phyloP scores from a whole-genome alignment of 1,284 basidiomycete species.

The Ustilago shanxiensis region DNA sequence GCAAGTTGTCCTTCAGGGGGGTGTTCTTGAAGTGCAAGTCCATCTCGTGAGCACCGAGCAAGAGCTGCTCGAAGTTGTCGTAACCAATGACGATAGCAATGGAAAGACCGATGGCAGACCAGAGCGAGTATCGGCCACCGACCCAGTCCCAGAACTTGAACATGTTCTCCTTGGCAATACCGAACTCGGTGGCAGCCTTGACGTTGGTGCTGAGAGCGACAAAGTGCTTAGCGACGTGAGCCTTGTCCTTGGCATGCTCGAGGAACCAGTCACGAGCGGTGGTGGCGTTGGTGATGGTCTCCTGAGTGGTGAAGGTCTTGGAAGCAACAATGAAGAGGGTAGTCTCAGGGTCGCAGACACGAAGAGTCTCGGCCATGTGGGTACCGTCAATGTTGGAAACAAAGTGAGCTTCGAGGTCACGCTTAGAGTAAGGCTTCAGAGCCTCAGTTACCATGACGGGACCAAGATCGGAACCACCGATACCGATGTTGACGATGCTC shows the following conservation, averaged over 20 bases:
- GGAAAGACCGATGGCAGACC: constrained; percentile 96
- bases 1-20: constrained; percentile 89
- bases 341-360: constrained; percentile 86
- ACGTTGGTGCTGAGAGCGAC: constrained; percentile 98
- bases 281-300: constrained; percentile 98
- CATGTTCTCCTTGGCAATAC: constrained; percentile 93
- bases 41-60: constrained; percentile 95
- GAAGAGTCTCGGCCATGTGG: constrained; percentile 90
- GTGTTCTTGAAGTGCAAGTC: constrained; percentile 94
- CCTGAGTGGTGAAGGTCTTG: constrained; percentile 99
- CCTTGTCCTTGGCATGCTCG: constrained; percentile 77
- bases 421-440: constrained; percentile 90
- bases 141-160: constrained; percentile 99
- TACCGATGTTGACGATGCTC: constrained; percentile 97
- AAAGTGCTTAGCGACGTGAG: constrained; percentile 97
- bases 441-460: constrained; percentile 99
- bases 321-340: constrained; percentile 97
- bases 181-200: constrained; percentile 92
- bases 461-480: constrained; percentile 96
- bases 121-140: constrained; percentile 96
- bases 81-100: constrained; percentile 94
- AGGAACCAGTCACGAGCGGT: constrained; percentile 96
- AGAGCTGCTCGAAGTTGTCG: constrained; percentile 90
- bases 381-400: constrained; percentile 99
- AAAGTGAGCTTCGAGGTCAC: constrained; percentile 88